A percentile compares a stretch with the other conserved stretches of the same genome.
Conservation (phyloP, 768 basidiomycete species). For the Trametes sanguinea region DNA sequence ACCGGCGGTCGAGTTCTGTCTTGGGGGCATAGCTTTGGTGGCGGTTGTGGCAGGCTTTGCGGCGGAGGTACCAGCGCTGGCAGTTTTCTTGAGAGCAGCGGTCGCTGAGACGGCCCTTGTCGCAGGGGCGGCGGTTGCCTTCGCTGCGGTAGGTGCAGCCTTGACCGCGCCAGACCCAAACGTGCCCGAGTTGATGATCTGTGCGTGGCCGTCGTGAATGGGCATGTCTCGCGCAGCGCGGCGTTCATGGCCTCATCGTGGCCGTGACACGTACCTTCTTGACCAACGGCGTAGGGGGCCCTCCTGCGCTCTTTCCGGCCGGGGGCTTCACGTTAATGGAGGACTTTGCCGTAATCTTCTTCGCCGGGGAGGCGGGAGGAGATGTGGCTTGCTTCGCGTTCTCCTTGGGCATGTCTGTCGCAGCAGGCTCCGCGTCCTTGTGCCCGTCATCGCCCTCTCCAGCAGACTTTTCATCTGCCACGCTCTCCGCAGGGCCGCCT, state of each 20-base stretch:
- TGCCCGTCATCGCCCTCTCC: slow-evolving; percentile 18
- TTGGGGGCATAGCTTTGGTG: slow-evolving; percentile 27
- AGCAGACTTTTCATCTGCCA: slow-evolving; percentile 17
- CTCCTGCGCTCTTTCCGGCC: slow-evolving; percentile 47
- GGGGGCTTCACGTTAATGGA: slow-evolving; percentile 45
- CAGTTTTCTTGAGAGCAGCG: slow-evolving; percentile 42
- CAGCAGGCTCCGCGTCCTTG: slow-evolving; percentile 17
- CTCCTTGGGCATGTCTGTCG: slow-evolving; percentile 21
- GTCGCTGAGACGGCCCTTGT: slow-evolving; percentile 37
- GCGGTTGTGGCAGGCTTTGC: slow-evolving; percentile 39
- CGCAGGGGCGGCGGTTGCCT: slow-evolving; percentile 40
- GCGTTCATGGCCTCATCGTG: not conserved
- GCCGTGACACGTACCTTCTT: slow-evolving; percentile 60
- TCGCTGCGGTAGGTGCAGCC: slow-evolving; percentile 41
- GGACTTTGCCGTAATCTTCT: slow-evolving; percentile 30
- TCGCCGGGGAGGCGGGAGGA: slow-evolving; percentile 26
- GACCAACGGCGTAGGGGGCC: slow-evolving; percentile 54
- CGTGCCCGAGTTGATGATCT: slow-evolving; percentile 69
- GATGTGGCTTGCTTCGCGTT: slow-evolving; percentile 21
- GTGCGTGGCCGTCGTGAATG: slow-evolving; percentile 16
- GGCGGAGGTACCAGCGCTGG: slow-evolving; percentile 38
- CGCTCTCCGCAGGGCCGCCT: slow-evolving; percentile 22
- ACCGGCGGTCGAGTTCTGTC: slow-evolving; percentile 25
- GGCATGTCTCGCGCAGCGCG: slow-evolving; percentile 6
- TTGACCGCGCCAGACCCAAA: slow-evolving; percentile 61